These are phyloP conservation scores for Eutrema heterophyllum DNA, from an alignment of 345 rosid genomes.

Conservation along the genomic window DNA sequence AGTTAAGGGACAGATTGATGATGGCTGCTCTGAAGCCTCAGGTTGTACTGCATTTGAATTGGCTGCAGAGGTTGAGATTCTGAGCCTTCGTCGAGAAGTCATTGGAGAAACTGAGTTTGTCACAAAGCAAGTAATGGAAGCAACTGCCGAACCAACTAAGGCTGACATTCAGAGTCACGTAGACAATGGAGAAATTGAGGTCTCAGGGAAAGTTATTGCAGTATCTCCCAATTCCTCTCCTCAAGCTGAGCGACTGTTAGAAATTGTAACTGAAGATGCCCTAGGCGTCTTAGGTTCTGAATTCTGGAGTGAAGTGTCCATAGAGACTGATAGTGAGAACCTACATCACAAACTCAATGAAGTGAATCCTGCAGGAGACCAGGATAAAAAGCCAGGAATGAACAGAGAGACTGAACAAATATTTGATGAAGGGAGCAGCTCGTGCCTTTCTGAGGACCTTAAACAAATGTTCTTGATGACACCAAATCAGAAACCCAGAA, in stretches of 20 bases:
- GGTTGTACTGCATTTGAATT: conserved; percentile 10
- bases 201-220: neutral
- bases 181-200: conserved; percentile 10
- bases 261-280: neutral
- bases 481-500: conserved; percentile 2
- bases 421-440: conserved; percentile 3
- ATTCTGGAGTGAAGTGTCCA: conserved; percentile 8
- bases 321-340: conserved; percentile 6
- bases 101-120: conserved; percentile 2
- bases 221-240: neutral
- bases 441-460: conserved; percentile 16
- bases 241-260: conserved; percentile 1
- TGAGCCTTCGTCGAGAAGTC: neutral
- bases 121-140: conserved; percentile 8
- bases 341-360: neutral
- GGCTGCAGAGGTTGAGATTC: conserved; percentile 7
- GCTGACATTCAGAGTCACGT: neutral
- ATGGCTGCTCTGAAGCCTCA: conserved; percentile 18
- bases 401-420: neutral
- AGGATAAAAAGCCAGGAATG: neutral
- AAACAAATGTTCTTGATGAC: conserved; percentile 5
- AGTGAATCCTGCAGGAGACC: conserved; percentile 1
- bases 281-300: neutral
- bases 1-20: conserved; percentile 7
- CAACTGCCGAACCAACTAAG: neutral